Conservation (phyloP, 2,329 filamentous ascomycete species). For the Nannizzia gypsea region DNA sequence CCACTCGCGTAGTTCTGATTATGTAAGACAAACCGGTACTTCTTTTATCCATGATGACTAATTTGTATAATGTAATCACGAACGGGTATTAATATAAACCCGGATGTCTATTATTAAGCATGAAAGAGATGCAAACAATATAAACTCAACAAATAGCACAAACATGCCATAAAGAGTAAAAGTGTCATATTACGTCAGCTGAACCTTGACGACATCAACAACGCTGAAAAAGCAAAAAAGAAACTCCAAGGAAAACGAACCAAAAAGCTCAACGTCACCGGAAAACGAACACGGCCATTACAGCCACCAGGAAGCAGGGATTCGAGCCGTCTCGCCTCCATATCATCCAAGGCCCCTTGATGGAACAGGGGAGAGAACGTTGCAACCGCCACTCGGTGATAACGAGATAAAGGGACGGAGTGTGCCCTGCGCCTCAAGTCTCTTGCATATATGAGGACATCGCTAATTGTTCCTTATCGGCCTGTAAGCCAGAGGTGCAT, state of each 20-base stretch:
- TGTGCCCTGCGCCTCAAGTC: not conserved
- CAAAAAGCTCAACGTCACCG: too few relatives aligned
- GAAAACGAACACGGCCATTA: too few relatives aligned
- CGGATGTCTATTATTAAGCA: not conserved
- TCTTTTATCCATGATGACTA: not conserved
- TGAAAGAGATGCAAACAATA: not conserved
- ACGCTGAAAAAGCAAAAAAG: not conserved
- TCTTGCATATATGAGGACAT: not conserved
- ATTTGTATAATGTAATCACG: not conserved
- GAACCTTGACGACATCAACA: not conserved
- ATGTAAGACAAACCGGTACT: not conserved
- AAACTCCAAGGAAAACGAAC: too few relatives aligned
- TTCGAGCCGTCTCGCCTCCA: too few relatives aligned
- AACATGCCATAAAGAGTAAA: not conserved
- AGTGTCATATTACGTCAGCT: not conserved
- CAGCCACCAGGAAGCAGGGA: too few relatives aligned
- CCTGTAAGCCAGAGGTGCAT: not conserved
- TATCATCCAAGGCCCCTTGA: not conserved
- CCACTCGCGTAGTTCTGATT: conserved; percentile 16
- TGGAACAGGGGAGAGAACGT: not conserved
- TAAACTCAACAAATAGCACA: not conserved
- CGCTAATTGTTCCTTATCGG: not conserved
- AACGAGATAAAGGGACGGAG: too few relatives aligned
- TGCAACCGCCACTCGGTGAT: not conserved
- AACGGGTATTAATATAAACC: not conserved